Base-by-base conservation (phyloP, 2,329 filamentous ascomycete species). In the Fusarium torulosum region DNA sequence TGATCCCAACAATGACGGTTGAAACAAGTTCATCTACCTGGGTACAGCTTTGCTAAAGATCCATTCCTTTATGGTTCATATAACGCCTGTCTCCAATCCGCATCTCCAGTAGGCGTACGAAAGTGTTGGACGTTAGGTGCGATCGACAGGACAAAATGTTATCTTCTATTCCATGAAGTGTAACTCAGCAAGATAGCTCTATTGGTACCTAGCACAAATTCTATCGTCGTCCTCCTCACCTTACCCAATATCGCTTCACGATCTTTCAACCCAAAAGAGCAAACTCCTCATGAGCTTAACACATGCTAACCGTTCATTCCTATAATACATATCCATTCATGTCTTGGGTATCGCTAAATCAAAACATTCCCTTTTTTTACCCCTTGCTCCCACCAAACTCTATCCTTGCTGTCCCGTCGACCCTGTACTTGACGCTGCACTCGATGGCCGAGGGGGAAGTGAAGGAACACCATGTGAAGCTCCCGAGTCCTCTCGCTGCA, bases 371-470 rank as follows among this genome's bases (percentile, higher is more conserved):
- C 51, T 19, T 58, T 50, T 54, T 49, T 59, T 38, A 23, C 42
- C 37, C 47, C 17, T 8, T 25, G 10, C 17, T 55, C 17, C 23
- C 38, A 5, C 7, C 47, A 25, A 37, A 27, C n/a, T 50, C 29
- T 33, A 19, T n/a, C 6, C 19, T 75, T 68, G 79, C 58, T 79
- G 73, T 20, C 80, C 80, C 15, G 80, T 81, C 7, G 80, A 81
- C 21, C 80, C 80, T 14, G 80, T 82, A 71, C 79, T 82, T 11
- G 80, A 81, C 14, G 79, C 79, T 7, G 78, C 78, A 47, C 80
- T 82, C 17, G 73, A 66, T 6, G 79, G 79, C 45, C 79, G 70
- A 37, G 77, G 75, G 5, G 78, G 79, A 19, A 76, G 72, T 38
- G 73, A 51, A 3, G 77, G 74, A 27, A 74, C 59, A 7, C 59